Evolutionary conservation across 2,329 filamentous ascomycete genomes (phyloP).

Genomic region (Tetracladium maxilliforme): DNA sequence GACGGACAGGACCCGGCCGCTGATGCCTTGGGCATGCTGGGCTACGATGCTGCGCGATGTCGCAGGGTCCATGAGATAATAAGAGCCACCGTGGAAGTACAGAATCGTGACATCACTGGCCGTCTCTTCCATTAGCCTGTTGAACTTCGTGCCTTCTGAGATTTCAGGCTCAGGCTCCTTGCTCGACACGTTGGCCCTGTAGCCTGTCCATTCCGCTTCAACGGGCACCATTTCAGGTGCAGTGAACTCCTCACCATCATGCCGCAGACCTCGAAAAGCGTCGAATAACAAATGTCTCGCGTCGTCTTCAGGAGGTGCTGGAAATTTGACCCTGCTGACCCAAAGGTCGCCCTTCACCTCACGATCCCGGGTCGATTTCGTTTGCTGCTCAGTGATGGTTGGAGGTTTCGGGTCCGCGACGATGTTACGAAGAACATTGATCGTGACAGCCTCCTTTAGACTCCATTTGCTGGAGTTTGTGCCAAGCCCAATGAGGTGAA

Average conservation of each 20-base stretch:
- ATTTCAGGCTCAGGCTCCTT: conserved; percentile 36
- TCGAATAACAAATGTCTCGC: conserved; percentile 41
- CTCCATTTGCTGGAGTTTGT: too few relatives aligned
- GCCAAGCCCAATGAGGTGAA: too few relatives aligned
- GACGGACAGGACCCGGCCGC: conserved; percentile 56
- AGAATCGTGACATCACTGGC: conserved; percentile 48
- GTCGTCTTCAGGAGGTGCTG: conserved; percentile 40
- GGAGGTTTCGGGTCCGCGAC: conserved; percentile 24
- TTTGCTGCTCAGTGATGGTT: conserved; percentile 47
- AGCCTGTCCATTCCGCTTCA: conserved; percentile 66
- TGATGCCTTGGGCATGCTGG: conserved; percentile 48
- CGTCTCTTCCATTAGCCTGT: conserved; percentile 51
- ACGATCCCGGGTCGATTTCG: conserved; percentile 41
- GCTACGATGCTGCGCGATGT: conserved; percentile 45
- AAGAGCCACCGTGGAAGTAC: conserved; percentile 66
- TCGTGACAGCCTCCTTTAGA: too few relatives aligned
- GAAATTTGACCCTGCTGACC: conserved; percentile 58
- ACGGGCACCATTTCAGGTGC: conserved; percentile 39
- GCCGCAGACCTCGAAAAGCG: conserved; percentile 38
- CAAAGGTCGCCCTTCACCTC: conserved; percentile 69
- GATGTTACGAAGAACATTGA: conserved; percentile 56
- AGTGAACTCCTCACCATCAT: conserved; percentile 13
- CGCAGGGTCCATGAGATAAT: conserved; percentile 56
- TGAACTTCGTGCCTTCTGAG: conserved; percentile 50
- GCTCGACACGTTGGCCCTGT: conserved; percentile 36